These are phyloP conservation scores for Orobanche coerulescens DNA, from an alignment of 257 asterid genomes.

Conservation along the genomic window DNA sequence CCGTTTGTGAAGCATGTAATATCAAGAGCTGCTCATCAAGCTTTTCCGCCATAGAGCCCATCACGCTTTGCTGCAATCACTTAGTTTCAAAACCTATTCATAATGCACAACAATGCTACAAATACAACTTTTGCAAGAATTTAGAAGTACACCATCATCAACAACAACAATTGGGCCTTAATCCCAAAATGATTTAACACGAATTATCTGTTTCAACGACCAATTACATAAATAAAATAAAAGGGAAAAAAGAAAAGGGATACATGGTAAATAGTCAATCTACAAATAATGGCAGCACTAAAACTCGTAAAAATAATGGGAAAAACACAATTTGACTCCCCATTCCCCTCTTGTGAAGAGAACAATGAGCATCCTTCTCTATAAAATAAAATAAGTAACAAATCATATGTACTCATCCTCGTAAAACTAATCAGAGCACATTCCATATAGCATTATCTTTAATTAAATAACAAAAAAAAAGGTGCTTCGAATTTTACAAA, in stretches of 20 bases:
- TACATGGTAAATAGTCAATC: no score
- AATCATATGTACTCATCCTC: neutral
- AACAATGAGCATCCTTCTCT: neutral
- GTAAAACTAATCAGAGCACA: neutral
- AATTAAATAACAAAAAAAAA: neutral
- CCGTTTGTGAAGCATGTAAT: conserved; percentile 81
- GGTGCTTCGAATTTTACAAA: neutral
- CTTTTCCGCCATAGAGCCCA: conserved; percentile 35
- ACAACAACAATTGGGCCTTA: no score
- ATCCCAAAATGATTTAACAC: no score
- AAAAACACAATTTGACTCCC: neutral
- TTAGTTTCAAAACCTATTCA: neutral
- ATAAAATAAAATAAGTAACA: no score
- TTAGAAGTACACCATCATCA: no score
- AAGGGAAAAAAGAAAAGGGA: no score
- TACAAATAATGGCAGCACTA: no score
- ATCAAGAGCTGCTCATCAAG: conserved; percentile 43
- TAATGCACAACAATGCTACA: neutral
- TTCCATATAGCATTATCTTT: neutral
- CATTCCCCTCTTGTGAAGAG: neutral
- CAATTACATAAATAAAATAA: no score
- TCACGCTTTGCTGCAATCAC: conserved; percentile 17
- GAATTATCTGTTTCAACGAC: no score
- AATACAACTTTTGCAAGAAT: neutral
- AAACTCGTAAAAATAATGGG: no score